Evolutionary conservation across 2,329 filamentous ascomycete genomes (phyloP).

Genomic region (Macrophomina phaseolina): DNA sequence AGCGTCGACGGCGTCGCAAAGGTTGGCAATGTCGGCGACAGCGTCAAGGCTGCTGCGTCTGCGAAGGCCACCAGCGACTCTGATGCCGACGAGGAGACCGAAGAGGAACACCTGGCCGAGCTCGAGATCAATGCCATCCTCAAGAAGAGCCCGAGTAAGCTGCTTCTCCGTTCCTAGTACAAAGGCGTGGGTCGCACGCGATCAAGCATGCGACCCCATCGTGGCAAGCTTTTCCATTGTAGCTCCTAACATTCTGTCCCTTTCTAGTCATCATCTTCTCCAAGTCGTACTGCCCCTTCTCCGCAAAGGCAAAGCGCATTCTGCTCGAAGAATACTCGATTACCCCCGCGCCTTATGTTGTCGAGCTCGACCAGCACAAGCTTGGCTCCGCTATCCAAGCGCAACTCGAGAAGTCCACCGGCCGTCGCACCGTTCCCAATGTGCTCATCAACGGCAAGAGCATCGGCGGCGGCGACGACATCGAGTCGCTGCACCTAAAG

Average conservation of each 20-base stretch:
- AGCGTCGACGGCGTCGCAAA: slow-evolving; percentile 49
- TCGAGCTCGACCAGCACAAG: slow-evolving; percentile 85
- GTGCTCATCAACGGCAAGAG: slow-evolving; percentile 85
- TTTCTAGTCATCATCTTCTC: slow-evolving; percentile 88
- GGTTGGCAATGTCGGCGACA: slow-evolving; percentile 44
- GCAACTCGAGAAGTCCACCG: slow-evolving; percentile 73
- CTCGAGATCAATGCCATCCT: slow-evolving; percentile 77
- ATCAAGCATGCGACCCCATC: slow-evolving; percentile 36
- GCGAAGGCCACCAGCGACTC: slow-evolving; percentile 31
- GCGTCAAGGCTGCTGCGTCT: slow-evolving; percentile 42
- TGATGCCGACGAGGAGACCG: slow-evolving; percentile 49
- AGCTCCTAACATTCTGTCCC: neutral
- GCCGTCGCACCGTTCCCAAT: slow-evolving; percentile 87
- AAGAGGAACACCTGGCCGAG: slow-evolving; percentile 69
- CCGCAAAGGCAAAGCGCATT: slow-evolving; percentile 81
- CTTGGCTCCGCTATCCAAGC: slow-evolving; percentile 76
- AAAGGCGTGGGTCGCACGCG: neutral
- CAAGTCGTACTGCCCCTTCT: slow-evolving; percentile 90
- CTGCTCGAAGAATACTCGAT: slow-evolving; percentile 86
- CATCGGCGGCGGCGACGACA: slow-evolving; percentile 89
- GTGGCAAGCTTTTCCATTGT: neutral
- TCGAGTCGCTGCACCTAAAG: slow-evolving; percentile 68
- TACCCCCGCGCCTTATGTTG: slow-evolving; percentile 79
- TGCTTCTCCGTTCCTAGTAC: neutral
- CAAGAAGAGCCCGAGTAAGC: slow-evolving; percentile 79